phyloP scores from a whole-genome alignment of 257 asterid species.

The Parsonsia alboflavescens region DNA sequence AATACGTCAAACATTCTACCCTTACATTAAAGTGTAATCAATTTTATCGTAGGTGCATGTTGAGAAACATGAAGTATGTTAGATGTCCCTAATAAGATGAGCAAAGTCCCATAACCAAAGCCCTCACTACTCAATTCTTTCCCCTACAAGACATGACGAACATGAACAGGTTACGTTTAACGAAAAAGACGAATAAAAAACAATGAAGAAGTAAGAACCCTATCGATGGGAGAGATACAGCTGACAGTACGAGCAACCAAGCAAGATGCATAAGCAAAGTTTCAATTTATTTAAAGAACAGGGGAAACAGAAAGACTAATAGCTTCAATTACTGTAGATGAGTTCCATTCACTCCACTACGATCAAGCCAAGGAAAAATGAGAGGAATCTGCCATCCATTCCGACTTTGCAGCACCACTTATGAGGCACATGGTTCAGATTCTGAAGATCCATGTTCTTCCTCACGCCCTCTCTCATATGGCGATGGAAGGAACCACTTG shows the following conservation, averaged over 20 bases:
- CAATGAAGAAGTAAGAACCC: neutral
- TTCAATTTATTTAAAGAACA: neutral
- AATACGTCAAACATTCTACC: neutral
- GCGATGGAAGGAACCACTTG: neutral
- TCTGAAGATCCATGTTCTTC: conserved; percentile 3
- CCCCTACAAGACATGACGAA: neutral
- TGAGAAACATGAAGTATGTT: neutral
- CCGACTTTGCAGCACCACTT: neutral
- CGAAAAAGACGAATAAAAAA: neutral
- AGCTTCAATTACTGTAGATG: neutral
- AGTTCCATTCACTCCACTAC: neutral
- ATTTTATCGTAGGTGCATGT: neutral
- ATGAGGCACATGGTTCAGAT: neutral
- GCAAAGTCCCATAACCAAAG: neutral
- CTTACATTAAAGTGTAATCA: neutral
- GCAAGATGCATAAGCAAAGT: neutral
- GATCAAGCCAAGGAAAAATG: neutral
- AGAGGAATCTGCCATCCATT: neutral
- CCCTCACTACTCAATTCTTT: neutral
- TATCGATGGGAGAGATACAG: neutral
- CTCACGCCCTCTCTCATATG: neutral
- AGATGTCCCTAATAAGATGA: neutral
- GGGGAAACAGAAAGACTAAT: neutral
- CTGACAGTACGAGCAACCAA: neutral
- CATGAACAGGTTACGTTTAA: neutral